Percentiles rank a stretch among this genome's conserved stretches.
These are phyloP conservation scores for Clonostachys rhizophaga DNA, from an alignment of 2,329 filamentous ascomycete species.

Conservation along the genomic window DNA sequence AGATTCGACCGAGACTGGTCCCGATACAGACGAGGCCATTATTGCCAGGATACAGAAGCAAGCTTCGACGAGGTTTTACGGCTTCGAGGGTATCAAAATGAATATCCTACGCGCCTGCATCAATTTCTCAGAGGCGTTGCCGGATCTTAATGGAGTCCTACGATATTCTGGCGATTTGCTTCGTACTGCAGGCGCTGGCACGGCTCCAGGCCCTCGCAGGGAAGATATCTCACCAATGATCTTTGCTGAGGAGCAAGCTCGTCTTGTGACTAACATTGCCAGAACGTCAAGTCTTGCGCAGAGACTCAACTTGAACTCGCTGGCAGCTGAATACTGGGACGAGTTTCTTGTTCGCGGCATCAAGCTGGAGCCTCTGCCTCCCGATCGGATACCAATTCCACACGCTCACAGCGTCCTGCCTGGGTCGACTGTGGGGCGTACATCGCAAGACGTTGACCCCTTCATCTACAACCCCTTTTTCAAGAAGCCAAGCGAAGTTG, in stretches of 20 bases:
- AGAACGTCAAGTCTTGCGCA: constrained; percentile 76
- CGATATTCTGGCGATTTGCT: constrained; percentile 81
- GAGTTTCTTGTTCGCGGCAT: constrained; percentile 84
- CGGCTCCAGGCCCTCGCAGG: constrained; percentile 66
- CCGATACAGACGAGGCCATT: constrained; percentile 47
- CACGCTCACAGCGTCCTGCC: constrained; percentile 55
- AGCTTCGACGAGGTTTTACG: constrained; percentile 60
- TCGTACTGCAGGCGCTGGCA: constrained; percentile 73
- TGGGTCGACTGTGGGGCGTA: constrained; percentile 40
- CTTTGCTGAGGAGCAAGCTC: constrained; percentile 76
- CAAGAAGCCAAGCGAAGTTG: constrained; percentile 56
- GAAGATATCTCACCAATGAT: constrained; percentile 69
- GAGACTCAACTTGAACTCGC: constrained; percentile 64
- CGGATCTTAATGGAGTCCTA: constrained; percentile 87
- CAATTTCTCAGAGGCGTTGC: constrained; percentile 88
- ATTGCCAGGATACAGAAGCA: constrained; percentile 56
- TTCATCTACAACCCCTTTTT: constrained; percentile 96
- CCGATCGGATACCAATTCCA: constrained; percentile 58
- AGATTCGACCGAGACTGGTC: constrained; percentile 3
- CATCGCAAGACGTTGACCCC: constrained; percentile 66
- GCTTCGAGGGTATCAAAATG: constrained; percentile 75
- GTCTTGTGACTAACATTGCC: constrained; percentile 79
- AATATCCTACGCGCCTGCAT: constrained; percentile 87
- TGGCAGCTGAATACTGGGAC: constrained; percentile 92
- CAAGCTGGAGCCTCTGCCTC: constrained; percentile 59